These are phyloP conservation scores for Colletotrichum nymphaeae DNA, from an alignment of 2,329 filamentous ascomycete genomes.

Conservation along the genomic window DNA sequence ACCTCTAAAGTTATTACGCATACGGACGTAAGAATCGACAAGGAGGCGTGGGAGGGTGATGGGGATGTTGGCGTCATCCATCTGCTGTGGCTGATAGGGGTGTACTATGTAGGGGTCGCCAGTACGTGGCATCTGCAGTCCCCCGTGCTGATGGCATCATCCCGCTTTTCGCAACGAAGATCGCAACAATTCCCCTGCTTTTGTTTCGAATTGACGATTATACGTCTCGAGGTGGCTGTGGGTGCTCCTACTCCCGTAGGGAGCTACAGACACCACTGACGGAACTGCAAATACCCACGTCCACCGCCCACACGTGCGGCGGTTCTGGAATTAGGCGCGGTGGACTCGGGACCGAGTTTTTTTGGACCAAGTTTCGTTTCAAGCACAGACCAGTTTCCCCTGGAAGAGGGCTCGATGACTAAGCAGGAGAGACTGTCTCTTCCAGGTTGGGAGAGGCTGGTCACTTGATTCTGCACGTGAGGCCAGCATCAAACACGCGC, in stretches of 20 bases:
- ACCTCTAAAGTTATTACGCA: background rate
- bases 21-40: background rate
- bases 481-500: background rate
- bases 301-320: background rate
- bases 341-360: background rate
- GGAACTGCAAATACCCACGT: background rate
- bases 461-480: slow-evolving; percentile 17
- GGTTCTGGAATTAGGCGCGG: background rate
- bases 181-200: background rate
- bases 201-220: slow-evolving; percentile 11
- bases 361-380: slow-evolving; percentile 13
- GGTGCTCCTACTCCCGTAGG: too few relatives aligned
- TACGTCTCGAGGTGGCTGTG: background rate
- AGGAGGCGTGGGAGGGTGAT: background rate
- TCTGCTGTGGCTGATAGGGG: background rate
- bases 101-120: background rate
- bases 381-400: slow-evolving; percentile 1
- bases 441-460: accelerated
- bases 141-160: background rate
- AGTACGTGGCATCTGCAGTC: background rate
- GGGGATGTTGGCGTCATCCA: slow-evolving; percentile 3
- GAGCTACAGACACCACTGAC: too few relatives aligned
- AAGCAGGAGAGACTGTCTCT: background rate
- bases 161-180: background rate
- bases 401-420: background rate